Percentiles rank a stretch among this genome's conserved stretches.
These are phyloP conservation scores for Chlorella sp. DNA, from an alignment of 139 green algal genomes.

Conservation along the genomic window DNA sequence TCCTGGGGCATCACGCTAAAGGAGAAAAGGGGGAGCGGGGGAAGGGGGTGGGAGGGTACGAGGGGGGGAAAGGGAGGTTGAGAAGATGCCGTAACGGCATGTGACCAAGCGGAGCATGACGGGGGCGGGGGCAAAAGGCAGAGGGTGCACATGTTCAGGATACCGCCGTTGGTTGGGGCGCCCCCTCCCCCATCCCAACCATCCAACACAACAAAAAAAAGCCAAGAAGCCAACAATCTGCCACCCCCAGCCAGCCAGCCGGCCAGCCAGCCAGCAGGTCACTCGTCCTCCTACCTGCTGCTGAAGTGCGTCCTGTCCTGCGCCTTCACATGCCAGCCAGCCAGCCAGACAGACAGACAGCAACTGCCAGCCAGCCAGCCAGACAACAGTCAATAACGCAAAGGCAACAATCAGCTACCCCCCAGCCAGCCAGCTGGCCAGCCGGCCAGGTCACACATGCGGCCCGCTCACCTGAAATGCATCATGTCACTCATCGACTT, in stretches of 20 bases:
- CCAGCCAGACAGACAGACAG: neutral
- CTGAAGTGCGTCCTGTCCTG: too few species aligned
- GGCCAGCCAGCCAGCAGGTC: too few species aligned
- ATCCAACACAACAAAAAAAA: too few species aligned
- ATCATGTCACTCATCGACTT: constrained; percentile 68
- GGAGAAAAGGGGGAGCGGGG: neutral
- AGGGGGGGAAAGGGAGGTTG: neutral
- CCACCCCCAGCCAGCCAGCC: too few species aligned
- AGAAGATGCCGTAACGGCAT: neutral
- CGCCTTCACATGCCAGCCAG: neutral
- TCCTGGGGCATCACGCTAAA: constrained; percentile 69
- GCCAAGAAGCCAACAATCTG: too few species aligned
- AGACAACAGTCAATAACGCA: neutral
- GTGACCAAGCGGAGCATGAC: too few species aligned
- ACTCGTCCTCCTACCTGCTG: too few species aligned
- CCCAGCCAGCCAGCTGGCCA: neutral
- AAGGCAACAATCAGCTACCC: too few species aligned
- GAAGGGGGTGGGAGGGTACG: neutral
- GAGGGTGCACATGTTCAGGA: too few species aligned
- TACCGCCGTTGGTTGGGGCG: too few species aligned
- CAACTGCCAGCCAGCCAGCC: neutral
- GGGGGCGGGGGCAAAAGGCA: too few species aligned
- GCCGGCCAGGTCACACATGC: neutral
- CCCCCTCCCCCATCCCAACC: neutral
- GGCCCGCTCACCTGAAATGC: constrained; percentile 46